These are phyloP conservation scores for Globisporangium radiosum DNA, from an alignment of 352 stramenopile species.

Conservation along the genomic window DNA sequence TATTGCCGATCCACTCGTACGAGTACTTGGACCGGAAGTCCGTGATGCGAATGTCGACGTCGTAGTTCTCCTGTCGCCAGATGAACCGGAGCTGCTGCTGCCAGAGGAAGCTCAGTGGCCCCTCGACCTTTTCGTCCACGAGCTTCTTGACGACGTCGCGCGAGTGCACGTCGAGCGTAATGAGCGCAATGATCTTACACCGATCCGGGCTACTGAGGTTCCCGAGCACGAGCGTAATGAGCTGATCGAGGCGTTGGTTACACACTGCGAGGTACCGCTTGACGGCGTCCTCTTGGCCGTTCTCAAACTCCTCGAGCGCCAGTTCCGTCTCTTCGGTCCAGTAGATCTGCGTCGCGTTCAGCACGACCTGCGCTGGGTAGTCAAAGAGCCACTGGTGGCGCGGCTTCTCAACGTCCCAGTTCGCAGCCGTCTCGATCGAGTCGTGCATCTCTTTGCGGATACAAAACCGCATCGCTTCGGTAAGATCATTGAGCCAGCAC, in stretches of 20 bases:
- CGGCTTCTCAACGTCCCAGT: slow-evolving; percentile 95
- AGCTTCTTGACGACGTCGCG: slow-evolving; percentile 90
- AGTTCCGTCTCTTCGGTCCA: slow-evolving; percentile 97
- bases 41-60: slow-evolving; percentile 95
- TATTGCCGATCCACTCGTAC: slow-evolving; percentile 88
- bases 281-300: slow-evolving; percentile 82
- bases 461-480: slow-evolving; percentile 77
- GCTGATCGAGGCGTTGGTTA: slow-evolving; percentile 83
- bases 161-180: slow-evolving; percentile 94
- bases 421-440: slow-evolving; percentile 77
- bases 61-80: slow-evolving; percentile 90
- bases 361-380: slow-evolving; percentile 89
- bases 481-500: slow-evolving; percentile 84
- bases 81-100: slow-evolving; percentile 87
- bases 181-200: slow-evolving; percentile 94
- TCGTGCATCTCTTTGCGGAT: slow-evolving; percentile 86
- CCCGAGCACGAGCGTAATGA: slow-evolving; percentile 90
- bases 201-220: slow-evolving; percentile 86
- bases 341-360: slow-evolving; percentile 89
- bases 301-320: slow-evolving; percentile 83
- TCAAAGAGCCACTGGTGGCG: slow-evolving; percentile 97
- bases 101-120: slow-evolving; percentile 82
- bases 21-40: slow-evolving; percentile 94
- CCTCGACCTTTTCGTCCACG: slow-evolving; percentile 86
- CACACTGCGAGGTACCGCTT: slow-evolving; percentile 77